Base-by-base conservation (phyloP, 192 early-diverging fungal genomes). In the Podila minutissima region DNA sequence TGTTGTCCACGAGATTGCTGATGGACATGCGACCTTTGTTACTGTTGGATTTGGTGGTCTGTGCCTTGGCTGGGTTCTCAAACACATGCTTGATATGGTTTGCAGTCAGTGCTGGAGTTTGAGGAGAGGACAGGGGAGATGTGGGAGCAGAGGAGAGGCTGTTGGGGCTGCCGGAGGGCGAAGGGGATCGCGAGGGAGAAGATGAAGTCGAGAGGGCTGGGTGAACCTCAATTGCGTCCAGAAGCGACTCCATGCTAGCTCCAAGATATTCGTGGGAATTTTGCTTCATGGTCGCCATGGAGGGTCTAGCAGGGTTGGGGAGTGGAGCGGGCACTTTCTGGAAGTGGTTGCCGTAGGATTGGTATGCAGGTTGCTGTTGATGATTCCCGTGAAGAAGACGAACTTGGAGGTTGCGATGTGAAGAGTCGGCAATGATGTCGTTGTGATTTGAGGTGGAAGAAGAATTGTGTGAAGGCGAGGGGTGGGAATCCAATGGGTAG, bases 201-300 rank as follows among this genome's bases (percentile, higher is more conserved):
- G 67, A 33, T 3, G 64, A 71, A 24, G 75, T 68, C 29, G 66
- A 65, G 35, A 73, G 28, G 58, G 26, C 67, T 2, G 75, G 70
- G 67, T 72, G 71, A 1, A 81, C 77, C 58, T 81, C 77, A 15
- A 81, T 71, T 1, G 77, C 77, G 35, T 81, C 66, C 46, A 81
- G 48, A 26, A 81, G 77, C 4, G 77, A 81, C 49, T 81, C 77
- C 77, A 81, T 81, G 58, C 68, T 81, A 8, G 77, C 73, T 51
- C 77, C 77, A 59, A 81, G 37, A 61, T 81, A 81, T 31, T 81
- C 77, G 46, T 69, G 55, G 46, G 68, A 69, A 35, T 81, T 81
- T 33, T 71, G 61, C 19, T 68, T 53, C 15, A 62, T 11, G 15
- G 66, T 32, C 28, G 64, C 41, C 50, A 59, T 66, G 28, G 50